Evolutionary conservation across 2,329 filamentous ascomycete genomes (phyloP), one percentile per base, ranked within the genome.

Genomic region (Trichophyton rubrum): DNA sequence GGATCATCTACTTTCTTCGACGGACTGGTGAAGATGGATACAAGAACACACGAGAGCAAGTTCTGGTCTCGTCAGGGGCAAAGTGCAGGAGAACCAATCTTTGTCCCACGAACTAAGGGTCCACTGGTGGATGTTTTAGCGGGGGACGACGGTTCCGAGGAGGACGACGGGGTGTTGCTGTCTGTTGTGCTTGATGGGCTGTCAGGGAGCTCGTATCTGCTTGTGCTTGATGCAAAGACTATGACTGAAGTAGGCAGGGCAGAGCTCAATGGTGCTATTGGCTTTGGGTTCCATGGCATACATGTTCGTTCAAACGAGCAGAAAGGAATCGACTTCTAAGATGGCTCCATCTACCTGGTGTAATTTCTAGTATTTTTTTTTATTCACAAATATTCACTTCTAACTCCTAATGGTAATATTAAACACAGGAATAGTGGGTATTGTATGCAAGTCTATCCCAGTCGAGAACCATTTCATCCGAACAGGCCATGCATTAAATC

Each of bases 231-330:
- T 69, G 79, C 81, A 7, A 76, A 68, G 62, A 72, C 72, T 41
- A 68, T 83, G 71, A 72, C 59, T 22, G 80, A 82, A 66, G 60
- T 81, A 59, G 80, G 79, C 0, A 72, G 78, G 17, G 80, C 80
- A 22, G 73, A 78, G 63, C 74, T 81, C 41, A 69, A 74, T 24
- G 75, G 77, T 0, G 73, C 73, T 1, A 73, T 82, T 64, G 76
- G 73, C 1, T 78, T 82, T 67, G 79, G 79, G 0, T 82, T 83
- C 65, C 80, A 82, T 73, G 80, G 80, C 0, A 70, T 74, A 35
- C 71, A 75, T 68, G 66, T 75, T 60, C 64, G 70, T 1, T 47
- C 55, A 35, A 27, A 56, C 11, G 68, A 38, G 11, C 56, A 47
- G 41, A 62, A 8, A 24, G 45, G 33, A 22, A 24, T 60, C 27